Evolutionary conservation across 306 rosid genomes (phyloP).

Genomic region (Luffa acutangula): DNA sequence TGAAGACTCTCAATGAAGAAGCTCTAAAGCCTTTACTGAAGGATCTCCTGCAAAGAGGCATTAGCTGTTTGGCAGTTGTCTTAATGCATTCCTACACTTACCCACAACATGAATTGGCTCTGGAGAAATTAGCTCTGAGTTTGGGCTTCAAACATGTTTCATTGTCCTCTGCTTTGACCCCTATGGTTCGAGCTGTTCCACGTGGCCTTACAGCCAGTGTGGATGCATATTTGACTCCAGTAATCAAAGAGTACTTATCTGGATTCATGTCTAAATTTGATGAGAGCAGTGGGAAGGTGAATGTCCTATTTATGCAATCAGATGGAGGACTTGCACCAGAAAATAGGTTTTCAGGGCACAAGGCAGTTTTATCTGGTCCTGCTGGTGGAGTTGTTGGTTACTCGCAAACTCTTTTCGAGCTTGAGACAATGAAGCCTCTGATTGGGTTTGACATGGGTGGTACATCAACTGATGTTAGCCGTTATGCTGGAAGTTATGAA

Average conservation of each 20-base stretch:
- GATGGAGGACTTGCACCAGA: slow-evolving; percentile 98
- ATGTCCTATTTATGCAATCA: slow-evolving; percentile 95
- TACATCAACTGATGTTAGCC: slow-evolving; percentile 95
- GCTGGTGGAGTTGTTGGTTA: slow-evolving; percentile 99
- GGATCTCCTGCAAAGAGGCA: slow-evolving; percentile 53
- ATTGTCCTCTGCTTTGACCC: slow-evolving; percentile 81
- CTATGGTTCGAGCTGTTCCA: slow-evolving; percentile 95
- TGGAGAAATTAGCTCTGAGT: slow-evolving; percentile 50
- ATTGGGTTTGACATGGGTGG: slow-evolving; percentile 99
- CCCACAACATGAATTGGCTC: slow-evolving; percentile 65
- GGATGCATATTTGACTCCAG: slow-evolving; percentile 95
- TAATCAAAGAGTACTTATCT: slow-evolving; percentile 81
- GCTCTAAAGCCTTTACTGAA: slow-evolving; percentile 45
- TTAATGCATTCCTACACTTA: slow-evolving; percentile 86
- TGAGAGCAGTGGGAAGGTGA: slow-evolving; percentile 54
- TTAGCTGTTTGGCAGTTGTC: slow-evolving; percentile 76
- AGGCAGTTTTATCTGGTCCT: slow-evolving; percentile 92
- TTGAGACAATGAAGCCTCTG: slow-evolving; percentile 75
- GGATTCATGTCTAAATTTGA: slow-evolving; percentile 87
- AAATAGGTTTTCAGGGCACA: slow-evolving; percentile 84
- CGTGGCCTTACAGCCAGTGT: slow-evolving; percentile 94
- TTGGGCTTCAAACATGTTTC: slow-evolving; percentile 90
- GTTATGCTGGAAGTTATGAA: slow-evolving; percentile 84
- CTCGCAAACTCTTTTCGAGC: slow-evolving; percentile 77
- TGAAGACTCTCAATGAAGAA: slow-evolving; percentile 58